These are phyloP conservation scores for Marvania coccoides DNA, from an alignment of 139 green algal genomes.

Conservation along the genomic window DNA sequence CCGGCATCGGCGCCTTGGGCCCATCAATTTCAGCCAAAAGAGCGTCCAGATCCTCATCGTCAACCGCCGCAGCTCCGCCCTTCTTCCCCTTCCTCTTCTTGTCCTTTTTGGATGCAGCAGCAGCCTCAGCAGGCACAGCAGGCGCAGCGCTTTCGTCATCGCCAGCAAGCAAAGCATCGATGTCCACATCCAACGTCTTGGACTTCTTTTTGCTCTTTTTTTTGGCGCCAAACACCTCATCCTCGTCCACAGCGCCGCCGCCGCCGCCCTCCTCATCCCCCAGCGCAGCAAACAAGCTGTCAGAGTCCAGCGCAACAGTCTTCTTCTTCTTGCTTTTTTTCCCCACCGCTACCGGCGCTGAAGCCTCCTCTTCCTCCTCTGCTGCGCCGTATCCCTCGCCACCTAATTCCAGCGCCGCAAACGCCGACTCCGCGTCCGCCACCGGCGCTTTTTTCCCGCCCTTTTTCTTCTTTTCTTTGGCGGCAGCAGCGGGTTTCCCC, in stretches of 20 bases:
- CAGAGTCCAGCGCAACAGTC: conserved; percentile 9
- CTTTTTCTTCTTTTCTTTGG: conserved; percentile 44
- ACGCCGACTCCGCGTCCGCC: conserved; percentile 27
- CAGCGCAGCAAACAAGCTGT: conserved; percentile 43
- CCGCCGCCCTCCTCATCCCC: conserved; percentile 18
- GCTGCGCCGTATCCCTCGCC: conserved; percentile 1
- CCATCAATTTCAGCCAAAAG: conserved; percentile 67
- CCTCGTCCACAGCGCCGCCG: not conserved
- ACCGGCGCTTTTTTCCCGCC: conserved; percentile 30
- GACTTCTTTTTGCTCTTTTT: conserved; percentile 42
- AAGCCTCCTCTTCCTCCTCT: not conserved
- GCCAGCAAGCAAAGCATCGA: conserved; percentile 15
- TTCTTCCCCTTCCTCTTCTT: conserved; percentile 47
- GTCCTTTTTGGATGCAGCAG: conserved; percentile 25
- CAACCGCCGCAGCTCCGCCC: conserved; percentile 16
- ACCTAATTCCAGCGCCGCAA: conserved; percentile 47
- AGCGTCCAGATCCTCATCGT: conserved; percentile 53
- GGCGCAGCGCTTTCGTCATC: not conserved
- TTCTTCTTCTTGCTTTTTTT: conserved; percentile 49
- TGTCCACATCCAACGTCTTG: conserved; percentile 24
- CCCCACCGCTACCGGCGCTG: not conserved
- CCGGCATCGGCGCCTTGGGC: conserved; percentile 1
- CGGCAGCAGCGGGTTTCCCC: not conserved
- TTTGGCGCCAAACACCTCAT: conserved; percentile 11
- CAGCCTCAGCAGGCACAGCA: not conserved